These are phyloP conservation scores for Tetragonia tetragonoides DNA, from an alignment of 148 eudicot species.

Conservation along the genomic window DNA sequence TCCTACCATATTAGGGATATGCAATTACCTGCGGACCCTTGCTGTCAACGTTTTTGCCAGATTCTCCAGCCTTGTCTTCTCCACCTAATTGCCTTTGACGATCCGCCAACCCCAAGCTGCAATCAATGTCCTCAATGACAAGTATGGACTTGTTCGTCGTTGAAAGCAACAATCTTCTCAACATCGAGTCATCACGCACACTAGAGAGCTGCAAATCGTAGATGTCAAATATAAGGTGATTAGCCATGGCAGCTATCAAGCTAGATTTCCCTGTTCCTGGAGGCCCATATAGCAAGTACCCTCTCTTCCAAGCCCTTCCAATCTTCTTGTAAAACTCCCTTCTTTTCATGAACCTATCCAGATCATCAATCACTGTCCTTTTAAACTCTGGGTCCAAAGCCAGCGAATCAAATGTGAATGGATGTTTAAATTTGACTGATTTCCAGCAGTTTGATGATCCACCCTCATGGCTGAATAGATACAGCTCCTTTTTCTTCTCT, in stretches of 20 bases:
- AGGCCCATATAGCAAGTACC: constrained; percentile 41
- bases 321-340: constrained; percentile 34
- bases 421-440: constrained; percentile 34
- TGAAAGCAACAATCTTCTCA: constrained; percentile 27
- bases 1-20: too few species aligned
- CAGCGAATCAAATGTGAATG: constrained; percentile 35
- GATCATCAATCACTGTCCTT: constrained; percentile 27
- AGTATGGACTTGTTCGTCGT: constrained; percentile 33
- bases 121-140: constrained; percentile 41
- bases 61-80: constrained; percentile 6
- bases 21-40: constrained; percentile 13
- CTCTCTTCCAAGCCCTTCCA: constrained; percentile 41
- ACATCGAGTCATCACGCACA: constrained; percentile 18
- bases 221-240: constrained; percentile 35
- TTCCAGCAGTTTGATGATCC: constrained; percentile 16
- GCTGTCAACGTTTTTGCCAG: background rate
- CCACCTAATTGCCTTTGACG: constrained; percentile 10
- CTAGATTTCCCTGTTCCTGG: constrained; percentile 48
- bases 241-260: constrained; percentile 44
- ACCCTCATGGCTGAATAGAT: constrained; percentile 20
- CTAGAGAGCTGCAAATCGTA: constrained; percentile 36
- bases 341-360: constrained; percentile 35
- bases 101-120: constrained; percentile 28
- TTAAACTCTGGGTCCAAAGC: constrained; percentile 35
- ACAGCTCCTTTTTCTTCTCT: constrained; percentile 24